A percentile compares a stretch with the other conserved stretches of the same genome.
phyloP scores from a whole-genome alignment of 306 rosid genomes.

The Vigna hirtella region DNA sequence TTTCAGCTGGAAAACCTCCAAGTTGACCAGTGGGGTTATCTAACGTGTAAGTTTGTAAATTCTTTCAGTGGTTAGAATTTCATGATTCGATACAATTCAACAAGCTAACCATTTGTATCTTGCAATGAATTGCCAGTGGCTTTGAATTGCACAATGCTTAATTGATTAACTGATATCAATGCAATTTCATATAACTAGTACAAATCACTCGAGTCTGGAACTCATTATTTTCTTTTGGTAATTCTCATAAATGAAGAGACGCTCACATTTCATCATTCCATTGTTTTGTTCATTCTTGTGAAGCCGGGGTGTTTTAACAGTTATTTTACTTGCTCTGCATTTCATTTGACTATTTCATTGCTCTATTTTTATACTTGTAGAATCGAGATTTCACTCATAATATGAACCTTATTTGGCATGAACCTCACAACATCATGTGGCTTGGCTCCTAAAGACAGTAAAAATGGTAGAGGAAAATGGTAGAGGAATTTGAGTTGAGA shows the following conservation, averaged over 20 bases:
- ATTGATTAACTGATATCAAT: neutral
- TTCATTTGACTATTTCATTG: neutral
- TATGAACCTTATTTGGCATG: neutral
- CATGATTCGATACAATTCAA: neutral
- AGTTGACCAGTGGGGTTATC: constrained; percentile 24
- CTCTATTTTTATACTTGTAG: neutral
- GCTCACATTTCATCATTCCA: neutral
- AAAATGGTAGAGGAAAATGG: no score
- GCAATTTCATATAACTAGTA: neutral
- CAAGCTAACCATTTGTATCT: constrained; percentile 16
- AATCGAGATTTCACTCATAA: neutral
- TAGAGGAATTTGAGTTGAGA: neutral
- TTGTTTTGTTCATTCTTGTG: neutral
- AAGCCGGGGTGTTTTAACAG: neutral
- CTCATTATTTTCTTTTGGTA: neutral
- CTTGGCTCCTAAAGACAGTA: neutral
- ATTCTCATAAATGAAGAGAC: neutral
- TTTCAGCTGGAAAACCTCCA: constrained; percentile 34
- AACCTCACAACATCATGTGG: neutral
- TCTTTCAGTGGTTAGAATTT: neutral
- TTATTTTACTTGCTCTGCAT: neutral
- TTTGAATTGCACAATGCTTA: neutral
- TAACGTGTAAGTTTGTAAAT: constrained; percentile 34
- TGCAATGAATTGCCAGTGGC: neutral
- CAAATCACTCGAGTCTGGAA: neutral